Percentiles rank a stretch among this genome's conserved stretches.
These are phyloP conservation scores for Metschnikowia lachancei DNA, from an alignment of 805 yeast genomes.

Conservation along the genomic window DNA sequence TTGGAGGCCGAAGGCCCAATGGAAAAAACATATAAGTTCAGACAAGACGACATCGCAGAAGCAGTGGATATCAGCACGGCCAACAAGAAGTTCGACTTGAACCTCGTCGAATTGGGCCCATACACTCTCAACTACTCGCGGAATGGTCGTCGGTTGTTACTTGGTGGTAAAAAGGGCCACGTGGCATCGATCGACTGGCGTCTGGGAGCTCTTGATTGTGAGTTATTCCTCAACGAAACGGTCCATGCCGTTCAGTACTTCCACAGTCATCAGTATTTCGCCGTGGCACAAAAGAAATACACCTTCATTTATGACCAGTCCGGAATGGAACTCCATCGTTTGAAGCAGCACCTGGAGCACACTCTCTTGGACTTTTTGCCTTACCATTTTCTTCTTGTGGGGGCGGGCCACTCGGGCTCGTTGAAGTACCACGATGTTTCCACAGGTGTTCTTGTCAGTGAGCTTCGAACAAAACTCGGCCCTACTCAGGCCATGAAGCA, in stretches of 20 bases:
- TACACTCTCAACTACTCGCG: slow-evolving; percentile 77
- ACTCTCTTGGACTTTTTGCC: slow-evolving; percentile 85
- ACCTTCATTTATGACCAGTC: slow-evolving; percentile 87
- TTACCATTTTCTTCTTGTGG: slow-evolving; percentile 81
- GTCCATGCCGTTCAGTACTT: slow-evolving; percentile 86
- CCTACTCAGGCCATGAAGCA: slow-evolving; percentile 86
- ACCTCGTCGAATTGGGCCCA: slow-evolving; percentile 80
- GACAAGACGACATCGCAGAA: slow-evolving; percentile 71
- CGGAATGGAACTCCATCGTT: slow-evolving; percentile 88
- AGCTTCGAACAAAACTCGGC: slow-evolving; percentile 82
- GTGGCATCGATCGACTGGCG: slow-evolving; percentile 96
- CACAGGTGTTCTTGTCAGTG: slow-evolving; percentile 83
- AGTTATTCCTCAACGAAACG: slow-evolving; percentile 82
- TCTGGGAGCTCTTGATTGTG: slow-evolving; percentile 76
- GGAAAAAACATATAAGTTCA: slow-evolving; percentile 87
- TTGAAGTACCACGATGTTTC: slow-evolving; percentile 93
- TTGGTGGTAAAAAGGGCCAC: slow-evolving; percentile 93
- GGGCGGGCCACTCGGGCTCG: slow-evolving; percentile 88
- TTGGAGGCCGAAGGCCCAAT: slow-evolving; percentile 86
- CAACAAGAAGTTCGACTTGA: slow-evolving; percentile 70
- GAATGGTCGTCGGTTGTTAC: slow-evolving; percentile 79
- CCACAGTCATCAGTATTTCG: slow-evolving; percentile 90
- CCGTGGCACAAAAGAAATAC: slow-evolving; percentile 95
- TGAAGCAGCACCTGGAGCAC: slow-evolving; percentile 86
- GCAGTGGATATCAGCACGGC: slow-evolving; percentile 77